Conservation (phyloP, 73 alveolate genomes). For the Paramecium primaurelia region DNA sequence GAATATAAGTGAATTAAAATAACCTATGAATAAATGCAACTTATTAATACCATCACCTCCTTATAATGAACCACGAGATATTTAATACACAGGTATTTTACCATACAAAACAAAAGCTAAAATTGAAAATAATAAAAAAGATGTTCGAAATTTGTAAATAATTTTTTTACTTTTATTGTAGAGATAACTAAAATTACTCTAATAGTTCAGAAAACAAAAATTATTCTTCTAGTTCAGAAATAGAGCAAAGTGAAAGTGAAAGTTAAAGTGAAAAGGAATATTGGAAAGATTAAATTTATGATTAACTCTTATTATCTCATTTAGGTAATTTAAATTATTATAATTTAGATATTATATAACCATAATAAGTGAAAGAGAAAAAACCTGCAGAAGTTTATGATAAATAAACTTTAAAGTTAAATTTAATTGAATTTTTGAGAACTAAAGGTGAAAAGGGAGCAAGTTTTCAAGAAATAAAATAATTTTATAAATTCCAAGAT, state of each 20-base stretch:
- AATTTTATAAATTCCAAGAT: not conserved
- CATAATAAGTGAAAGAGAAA: not conserved
- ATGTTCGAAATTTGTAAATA: not conserved
- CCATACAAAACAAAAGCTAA: not conserved
- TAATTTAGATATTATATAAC: not conserved
- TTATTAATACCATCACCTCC: not conserved
- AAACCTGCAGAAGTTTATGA: not conserved
- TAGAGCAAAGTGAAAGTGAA: not conserved
- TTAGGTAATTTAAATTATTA: not conserved
- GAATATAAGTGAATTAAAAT: not conserved
- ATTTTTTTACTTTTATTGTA: not conserved
- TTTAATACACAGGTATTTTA: not conserved
- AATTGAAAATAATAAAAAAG: not conserved
- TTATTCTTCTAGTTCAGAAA: not conserved
- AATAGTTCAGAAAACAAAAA: not conserved
- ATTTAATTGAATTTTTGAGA: not conserved
- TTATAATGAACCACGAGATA: not conserved
- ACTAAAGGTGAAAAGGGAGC: not conserved
- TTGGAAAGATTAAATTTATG: not conserved
- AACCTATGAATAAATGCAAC: not conserved
- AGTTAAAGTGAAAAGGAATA: not conserved
- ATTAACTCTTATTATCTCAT: not conserved
- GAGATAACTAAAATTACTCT: not conserved
- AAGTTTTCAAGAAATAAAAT: not conserved
- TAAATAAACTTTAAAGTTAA: not conserved